These are phyloP conservation scores for Diplodia intermedia DNA, from an alignment of 2,329 filamentous ascomycete genomes.

Conservation along the genomic window DNA sequence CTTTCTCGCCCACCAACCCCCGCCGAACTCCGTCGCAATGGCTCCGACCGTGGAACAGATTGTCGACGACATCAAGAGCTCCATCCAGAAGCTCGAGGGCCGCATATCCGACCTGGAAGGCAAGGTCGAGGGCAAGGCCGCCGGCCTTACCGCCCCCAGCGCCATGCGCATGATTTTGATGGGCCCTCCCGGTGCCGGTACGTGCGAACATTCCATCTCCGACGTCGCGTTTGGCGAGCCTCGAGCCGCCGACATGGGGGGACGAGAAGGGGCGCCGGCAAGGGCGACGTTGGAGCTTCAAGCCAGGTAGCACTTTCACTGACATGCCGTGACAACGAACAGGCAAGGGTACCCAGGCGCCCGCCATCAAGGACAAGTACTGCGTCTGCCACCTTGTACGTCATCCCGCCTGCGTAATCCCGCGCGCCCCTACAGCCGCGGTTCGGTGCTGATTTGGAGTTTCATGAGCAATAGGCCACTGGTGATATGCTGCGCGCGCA, in stretches of 20 bases:
- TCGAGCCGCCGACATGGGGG: conserved; percentile 10
- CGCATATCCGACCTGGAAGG: conserved; percentile 84
- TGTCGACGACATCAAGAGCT: conserved; percentile 82
- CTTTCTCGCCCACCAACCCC: conserved; percentile 7
- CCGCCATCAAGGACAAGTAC: conserved; percentile 97
- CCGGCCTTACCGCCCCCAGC: conserved; percentile 57
- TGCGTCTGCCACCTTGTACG: conserved; percentile 94
- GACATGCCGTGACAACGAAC: conserved; percentile 37
- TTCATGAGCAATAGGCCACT: conserved; percentile 71
- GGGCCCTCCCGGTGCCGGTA: conserved; percentile 96
- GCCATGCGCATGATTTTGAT: conserved; percentile 93
- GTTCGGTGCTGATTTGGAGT: conserved; percentile 16
- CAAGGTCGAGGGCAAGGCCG: conserved; percentile 61
- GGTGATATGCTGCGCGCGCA: conserved; percentile 99
- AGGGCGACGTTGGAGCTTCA: background rate
- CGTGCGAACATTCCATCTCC: conserved; percentile 47
- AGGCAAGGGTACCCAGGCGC: conserved; percentile 99
- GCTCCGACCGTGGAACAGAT: conserved; percentile 82
- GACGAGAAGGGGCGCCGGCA: background rate
- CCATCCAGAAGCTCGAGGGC: conserved; percentile 82
- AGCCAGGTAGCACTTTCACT: conserved; percentile 35
- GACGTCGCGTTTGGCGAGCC: conserved; percentile 18
- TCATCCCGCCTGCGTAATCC: conserved; percentile 35
- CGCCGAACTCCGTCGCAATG: conserved; percentile 64
- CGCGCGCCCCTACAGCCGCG: background rate